A percentile compares a stretch with the other conserved stretches of the same genome.
Conservation (phyloP, 2,329 filamentous ascomycete genomes). For the Bipolaris bicolor region DNA sequence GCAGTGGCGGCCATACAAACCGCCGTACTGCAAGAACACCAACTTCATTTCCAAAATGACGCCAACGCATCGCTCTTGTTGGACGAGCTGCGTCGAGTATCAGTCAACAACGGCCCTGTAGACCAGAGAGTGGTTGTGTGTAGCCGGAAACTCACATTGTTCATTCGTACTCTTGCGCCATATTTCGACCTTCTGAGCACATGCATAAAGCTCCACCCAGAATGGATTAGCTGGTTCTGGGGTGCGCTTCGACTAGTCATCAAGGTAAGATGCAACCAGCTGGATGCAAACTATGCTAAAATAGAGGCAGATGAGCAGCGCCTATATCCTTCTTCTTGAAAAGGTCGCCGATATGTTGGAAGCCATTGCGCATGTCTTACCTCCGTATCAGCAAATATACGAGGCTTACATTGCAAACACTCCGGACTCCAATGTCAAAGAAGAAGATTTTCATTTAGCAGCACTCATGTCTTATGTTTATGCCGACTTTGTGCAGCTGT, state of each 20-base stretch:
- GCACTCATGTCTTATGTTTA: constrained; percentile 36
- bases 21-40: constrained; percentile 28
- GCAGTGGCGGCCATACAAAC: constrained; percentile 26
- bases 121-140: constrained; percentile 21
- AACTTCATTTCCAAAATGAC: constrained; percentile 20
- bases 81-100: constrained; percentile 24
- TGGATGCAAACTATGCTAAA: not conserved
- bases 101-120: constrained; percentile 14
- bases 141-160: constrained; percentile 28
- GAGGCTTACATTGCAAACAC: constrained; percentile 18
- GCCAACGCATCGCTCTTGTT: constrained; percentile 23
- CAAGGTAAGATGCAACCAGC: constrained; percentile 21
- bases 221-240: constrained; percentile 37
- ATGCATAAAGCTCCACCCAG: constrained; percentile 21
- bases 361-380: constrained; percentile 27
- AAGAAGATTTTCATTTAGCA: constrained; percentile 18
- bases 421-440: constrained; percentile 3
- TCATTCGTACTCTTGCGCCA: constrained; percentile 29
- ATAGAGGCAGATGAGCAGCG: constrained; percentile 26
- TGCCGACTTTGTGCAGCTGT: constrained; percentile 35
- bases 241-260: constrained; percentile 29
- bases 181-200: constrained; percentile 38
- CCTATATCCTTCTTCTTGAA: constrained; percentile 30
- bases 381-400: constrained; percentile 33
- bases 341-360: constrained; percentile 37